phyloP scores from a whole-genome alignment of 148 eudicot species.

The Gaultheria prostrata region DNA sequence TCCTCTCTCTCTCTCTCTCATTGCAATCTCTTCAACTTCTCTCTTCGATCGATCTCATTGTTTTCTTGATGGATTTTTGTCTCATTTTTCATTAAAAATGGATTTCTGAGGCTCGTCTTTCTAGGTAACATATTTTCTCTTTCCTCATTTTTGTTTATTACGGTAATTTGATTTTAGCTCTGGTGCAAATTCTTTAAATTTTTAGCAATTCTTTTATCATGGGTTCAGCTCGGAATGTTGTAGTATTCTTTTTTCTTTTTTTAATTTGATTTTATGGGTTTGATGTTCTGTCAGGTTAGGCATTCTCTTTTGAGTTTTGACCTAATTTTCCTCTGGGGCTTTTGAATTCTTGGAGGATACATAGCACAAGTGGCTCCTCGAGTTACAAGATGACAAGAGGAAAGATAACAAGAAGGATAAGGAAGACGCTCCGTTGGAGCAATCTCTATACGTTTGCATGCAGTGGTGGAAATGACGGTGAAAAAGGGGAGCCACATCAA shows the following conservation, averaged over 20 bases:
- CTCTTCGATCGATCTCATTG: not conserved
- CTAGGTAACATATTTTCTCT: constrained; percentile 13
- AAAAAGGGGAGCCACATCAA: constrained; percentile 33
- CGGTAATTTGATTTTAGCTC: not conserved
- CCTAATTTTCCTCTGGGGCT: not conserved
- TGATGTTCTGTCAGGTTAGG: not conserved
- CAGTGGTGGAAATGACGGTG: constrained; percentile 19
- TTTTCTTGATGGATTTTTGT: no score
- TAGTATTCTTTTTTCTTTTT: no score
- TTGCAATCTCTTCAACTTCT: constrained; percentile 7
- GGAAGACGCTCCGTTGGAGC: constrained; percentile 63
- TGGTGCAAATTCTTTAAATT: no score
- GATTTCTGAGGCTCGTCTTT: not conserved
- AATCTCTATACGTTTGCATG: constrained; percentile 75
- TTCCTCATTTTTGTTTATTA: not conserved
- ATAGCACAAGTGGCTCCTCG: not conserved
- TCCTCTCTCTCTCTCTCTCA: not conserved
- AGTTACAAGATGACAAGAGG: constrained; percentile 47
- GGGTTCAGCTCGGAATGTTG: no score
- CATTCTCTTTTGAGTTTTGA: not conserved
- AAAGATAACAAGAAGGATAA: constrained; percentile 65
- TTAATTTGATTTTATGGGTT: not conserved
- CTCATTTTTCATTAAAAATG: no score
- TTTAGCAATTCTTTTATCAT: not conserved
- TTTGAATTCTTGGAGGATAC: not conserved